Percentiles rank a stretch among this genome's conserved stretches.
phyloP scores from a whole-genome alignment of 139 green algal species.

The Deuterostichococcus epilithicus region DNA sequence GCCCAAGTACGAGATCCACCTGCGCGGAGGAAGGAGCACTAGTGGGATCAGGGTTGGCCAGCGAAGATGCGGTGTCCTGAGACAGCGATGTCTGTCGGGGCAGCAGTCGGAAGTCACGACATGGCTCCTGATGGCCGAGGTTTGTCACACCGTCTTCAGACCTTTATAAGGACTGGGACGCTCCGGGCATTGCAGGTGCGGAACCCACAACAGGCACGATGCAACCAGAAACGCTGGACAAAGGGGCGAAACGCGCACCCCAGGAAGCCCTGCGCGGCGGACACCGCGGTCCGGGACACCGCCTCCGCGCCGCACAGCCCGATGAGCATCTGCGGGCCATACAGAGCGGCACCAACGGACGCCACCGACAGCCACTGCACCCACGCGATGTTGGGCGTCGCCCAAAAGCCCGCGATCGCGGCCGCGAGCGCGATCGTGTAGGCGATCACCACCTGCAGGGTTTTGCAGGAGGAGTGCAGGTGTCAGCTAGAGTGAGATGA shows the following conservation, averaged over 20 bases:
- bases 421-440: constrained; percentile 86
- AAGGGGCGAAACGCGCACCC: too few species aligned
- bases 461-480: too few species aligned
- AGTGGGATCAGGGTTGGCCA: too few species aligned
- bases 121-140: too few species aligned
- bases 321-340: constrained; percentile 87
- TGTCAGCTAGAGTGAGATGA: neutral
- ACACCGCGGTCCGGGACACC: constrained; percentile 81
- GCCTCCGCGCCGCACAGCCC: constrained; percentile 94
- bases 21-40: neutral
- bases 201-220: too few species aligned
- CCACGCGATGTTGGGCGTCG: constrained; percentile 52
- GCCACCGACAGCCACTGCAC: constrained; percentile 89
- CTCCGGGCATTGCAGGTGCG: too few species aligned
- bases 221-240: too few species aligned
- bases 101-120: too few species aligned
- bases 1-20: constrained; percentile 53
- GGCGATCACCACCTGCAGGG: constrained; percentile 79
- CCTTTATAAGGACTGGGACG: too few species aligned
- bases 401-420: constrained; percentile 68
- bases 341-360: constrained; percentile 95
- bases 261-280: constrained; percentile 91
- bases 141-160: too few species aligned
- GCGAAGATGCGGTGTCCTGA: too few species aligned
- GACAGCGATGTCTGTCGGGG: too few species aligned